Conservation (phyloP, 1,284 basidiomycete genomes). For the Trametes sp. region DNA sequence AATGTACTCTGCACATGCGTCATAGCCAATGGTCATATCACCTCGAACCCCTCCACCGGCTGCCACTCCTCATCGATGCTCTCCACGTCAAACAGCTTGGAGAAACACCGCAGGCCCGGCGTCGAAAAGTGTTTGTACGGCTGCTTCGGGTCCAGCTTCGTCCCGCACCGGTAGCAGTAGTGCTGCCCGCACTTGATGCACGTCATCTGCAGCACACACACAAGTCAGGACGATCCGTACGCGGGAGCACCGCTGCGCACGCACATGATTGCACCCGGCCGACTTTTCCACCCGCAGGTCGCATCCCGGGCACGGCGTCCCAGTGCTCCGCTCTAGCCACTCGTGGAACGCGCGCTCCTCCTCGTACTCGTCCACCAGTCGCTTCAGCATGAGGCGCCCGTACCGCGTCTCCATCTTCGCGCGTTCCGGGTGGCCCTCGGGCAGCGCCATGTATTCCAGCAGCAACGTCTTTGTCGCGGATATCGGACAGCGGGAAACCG, state of each 20-base stretch:
- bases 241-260: constrained; percentile 37
- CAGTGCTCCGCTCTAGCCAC: constrained; percentile 67
- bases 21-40: constrained; percentile 24
- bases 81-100: constrained; percentile 69
- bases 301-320: constrained; percentile 75
- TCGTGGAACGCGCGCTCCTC: constrained; percentile 73
- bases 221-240: constrained; percentile 8
- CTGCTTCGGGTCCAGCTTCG: constrained; percentile 53
- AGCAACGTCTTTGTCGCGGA: constrained; percentile 67
- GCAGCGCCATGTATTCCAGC: constrained; percentile 63
- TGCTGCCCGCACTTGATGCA: constrained; percentile 73
- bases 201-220: constrained; percentile 62
- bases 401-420: constrained; percentile 63
- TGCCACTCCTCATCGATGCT: constrained; percentile 59
- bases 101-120: constrained; percentile 61
- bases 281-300: constrained; percentile 75
- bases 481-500: constrained; percentile 69
- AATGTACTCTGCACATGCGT: constrained; percentile 4
- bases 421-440: constrained; percentile 57
- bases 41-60: constrained; percentile 55
- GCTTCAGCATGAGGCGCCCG: constrained; percentile 62
- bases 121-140: constrained; percentile 78
- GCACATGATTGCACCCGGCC: constrained; percentile 78
- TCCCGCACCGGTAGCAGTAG: constrained; percentile 82
- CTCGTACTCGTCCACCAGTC: constrained; percentile 63